Evolutionary conservation across 2,329 filamentous ascomycete genomes (phyloP).

Genomic region (Phaeoacremonium minimum): DNA sequence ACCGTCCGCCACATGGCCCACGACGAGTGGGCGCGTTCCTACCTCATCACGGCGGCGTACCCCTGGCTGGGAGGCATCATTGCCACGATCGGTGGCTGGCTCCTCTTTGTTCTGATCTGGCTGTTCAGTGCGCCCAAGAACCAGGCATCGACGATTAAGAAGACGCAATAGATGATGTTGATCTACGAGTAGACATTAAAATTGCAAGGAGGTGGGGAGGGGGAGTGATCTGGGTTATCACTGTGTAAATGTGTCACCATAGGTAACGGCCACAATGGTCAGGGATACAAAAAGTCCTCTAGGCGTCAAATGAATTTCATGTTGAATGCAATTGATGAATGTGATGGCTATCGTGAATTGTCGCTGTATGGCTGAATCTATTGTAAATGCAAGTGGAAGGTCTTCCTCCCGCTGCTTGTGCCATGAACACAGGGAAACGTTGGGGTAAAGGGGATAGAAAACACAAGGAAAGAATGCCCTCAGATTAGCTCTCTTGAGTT

Average conservation of each 20-base stretch:
- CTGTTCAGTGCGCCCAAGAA: constrained; percentile 59
- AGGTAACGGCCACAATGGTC: not conserved
- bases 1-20: constrained; percentile 96
- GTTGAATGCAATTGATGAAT: no score
- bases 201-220: not conserved
- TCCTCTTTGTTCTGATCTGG: constrained; percentile 85
- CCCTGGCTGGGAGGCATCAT: constrained; percentile 89
- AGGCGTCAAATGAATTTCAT: not conserved
- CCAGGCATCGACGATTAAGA: constrained; percentile 31
- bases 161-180: constrained; percentile 37
- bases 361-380: no score
- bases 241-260: not conserved
- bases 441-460: constrained; percentile 1
- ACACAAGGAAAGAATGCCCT: constrained; percentile 19
- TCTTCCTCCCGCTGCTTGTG: no score
- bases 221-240: not conserved
- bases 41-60: constrained; percentile 85
- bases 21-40: constrained; percentile 92
- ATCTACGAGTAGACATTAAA: not conserved
- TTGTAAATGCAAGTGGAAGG: no score
- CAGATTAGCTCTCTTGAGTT: constrained; percentile 37
- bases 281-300: not conserved
- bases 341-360: no score
- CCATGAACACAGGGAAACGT: no score
- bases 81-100: constrained; percentile 77